These are phyloP conservation scores for Limonomyces culmigenus DNA, from an alignment of 1,284 basidiomycete species.

Conservation along the genomic window DNA sequence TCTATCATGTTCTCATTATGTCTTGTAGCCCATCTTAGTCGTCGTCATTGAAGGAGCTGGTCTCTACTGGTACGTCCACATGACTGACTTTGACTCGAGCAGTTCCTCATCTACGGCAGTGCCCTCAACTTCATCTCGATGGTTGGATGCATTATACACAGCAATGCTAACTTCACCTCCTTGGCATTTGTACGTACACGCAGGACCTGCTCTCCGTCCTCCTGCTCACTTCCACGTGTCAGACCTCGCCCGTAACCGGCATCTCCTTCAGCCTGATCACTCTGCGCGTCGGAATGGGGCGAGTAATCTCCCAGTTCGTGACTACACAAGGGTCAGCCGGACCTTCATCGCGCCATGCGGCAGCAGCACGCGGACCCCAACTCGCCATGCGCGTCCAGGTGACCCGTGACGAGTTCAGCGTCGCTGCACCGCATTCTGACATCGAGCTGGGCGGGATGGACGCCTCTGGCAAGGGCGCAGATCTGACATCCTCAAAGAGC, in stretches of 20 bases:
- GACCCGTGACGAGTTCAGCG: too few relatives aligned
- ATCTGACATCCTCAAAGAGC: too few relatives aligned
- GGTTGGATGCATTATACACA: neutral
- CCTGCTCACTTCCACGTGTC: neutral
- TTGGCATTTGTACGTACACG: neutral
- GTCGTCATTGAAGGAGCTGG: neutral
- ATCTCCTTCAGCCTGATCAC: neutral
- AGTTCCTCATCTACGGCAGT: neutral
- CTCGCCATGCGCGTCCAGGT: too few relatives aligned
- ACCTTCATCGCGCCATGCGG: too few relatives aligned
- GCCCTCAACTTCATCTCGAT: neutral
- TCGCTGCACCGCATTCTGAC: too few relatives aligned
- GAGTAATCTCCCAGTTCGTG: neutral
- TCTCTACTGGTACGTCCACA: neutral
- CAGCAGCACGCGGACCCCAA: too few relatives aligned
- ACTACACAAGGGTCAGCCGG: too few relatives aligned
- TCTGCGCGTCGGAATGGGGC: neutral
- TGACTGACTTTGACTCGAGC: neutral
- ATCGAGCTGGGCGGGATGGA: too few relatives aligned
- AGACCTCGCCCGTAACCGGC: neutral
- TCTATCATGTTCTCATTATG: neutral
- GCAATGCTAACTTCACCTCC: neutral
- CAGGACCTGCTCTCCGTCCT: neutral
- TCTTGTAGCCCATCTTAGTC: neutral
- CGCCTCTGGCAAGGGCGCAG: too few relatives aligned